Evolutionary conservation across 2,329 filamentous ascomycete genomes (phyloP).

Genomic region (Stachybotrys chlorohalonatus): DNA sequence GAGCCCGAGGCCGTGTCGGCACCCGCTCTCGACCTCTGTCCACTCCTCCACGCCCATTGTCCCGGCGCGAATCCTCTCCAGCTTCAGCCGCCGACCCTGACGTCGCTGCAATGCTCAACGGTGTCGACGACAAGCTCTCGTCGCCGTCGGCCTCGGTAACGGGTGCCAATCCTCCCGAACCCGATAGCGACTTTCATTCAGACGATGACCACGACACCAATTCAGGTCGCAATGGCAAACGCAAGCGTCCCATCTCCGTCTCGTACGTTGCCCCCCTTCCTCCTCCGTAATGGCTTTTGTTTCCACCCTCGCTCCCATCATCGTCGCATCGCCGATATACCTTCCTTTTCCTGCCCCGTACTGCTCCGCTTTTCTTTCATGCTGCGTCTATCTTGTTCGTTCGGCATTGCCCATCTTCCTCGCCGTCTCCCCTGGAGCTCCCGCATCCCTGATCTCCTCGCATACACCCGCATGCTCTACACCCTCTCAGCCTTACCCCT

Average conservation of each 20-base stretch:
- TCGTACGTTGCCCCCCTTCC: slow-evolving; percentile 32
- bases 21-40: neutral
- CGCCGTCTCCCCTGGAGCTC: neutral
- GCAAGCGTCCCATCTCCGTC: slow-evolving; percentile 52
- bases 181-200: slow-evolving; percentile 32
- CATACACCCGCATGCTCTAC: neutral
- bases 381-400: neutral
- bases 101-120: slow-evolving; percentile 9
- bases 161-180: slow-evolving; percentile 21
- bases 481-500: neutral
- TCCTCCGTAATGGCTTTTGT: neutral
- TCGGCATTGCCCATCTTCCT: neutral
- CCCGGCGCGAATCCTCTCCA: neutral
- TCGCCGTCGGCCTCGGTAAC: slow-evolving; percentile 17
- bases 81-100: slow-evolving; percentile 1
- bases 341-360: neutral
- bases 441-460: neutral
- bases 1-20: slow-evolving; percentile 14
- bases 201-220: slow-evolving; percentile 29
- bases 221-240: slow-evolving; percentile 33
- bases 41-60: neutral
- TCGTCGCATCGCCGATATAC: neutral
- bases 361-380: neutral
- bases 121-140: slow-evolving; percentile 7
- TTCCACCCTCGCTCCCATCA: neutral